Evolutionary conservation across 805 yeast species (phyloP).

Genomic region (Torulaspora delbrueckii): DNA sequence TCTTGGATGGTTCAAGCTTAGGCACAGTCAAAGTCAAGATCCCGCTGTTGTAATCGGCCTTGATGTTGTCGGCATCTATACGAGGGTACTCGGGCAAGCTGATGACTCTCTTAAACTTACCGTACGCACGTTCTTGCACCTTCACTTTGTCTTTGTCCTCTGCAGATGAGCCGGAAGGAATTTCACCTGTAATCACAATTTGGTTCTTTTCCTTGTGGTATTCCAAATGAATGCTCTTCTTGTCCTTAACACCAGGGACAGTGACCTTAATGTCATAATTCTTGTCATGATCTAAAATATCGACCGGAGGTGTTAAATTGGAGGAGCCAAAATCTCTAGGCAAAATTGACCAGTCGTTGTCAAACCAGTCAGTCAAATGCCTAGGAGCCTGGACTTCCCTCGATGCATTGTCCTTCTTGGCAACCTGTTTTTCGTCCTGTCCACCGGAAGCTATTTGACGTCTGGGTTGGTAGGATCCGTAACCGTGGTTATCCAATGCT

Average conservation of each 20-base stretch:
- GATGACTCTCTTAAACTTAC: slow-evolving; percentile 42
- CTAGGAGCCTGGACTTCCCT: slow-evolving; percentile 3
- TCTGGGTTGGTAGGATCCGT: slow-evolving; percentile 21
- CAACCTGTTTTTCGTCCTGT: slow-evolving; percentile 8
- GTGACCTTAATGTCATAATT: slow-evolving; percentile 41
- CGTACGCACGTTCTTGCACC: slow-evolving; percentile 36
- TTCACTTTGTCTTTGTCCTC: slow-evolving; percentile 26
- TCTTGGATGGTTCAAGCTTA: slow-evolving; percentile 32
- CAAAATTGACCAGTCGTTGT: slow-evolving; percentile 28
- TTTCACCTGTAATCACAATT: slow-evolving; percentile 42
- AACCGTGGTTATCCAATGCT: slow-evolving; percentile 31
- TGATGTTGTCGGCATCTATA: slow-evolving; percentile 42
- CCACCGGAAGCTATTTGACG: slow-evolving; percentile 15
- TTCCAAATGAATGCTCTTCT: slow-evolving; percentile 43
- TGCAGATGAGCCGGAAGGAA: slow-evolving; percentile 27
- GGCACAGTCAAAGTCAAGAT: slow-evolving; percentile 42
- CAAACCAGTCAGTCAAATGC: slow-evolving; percentile 22
- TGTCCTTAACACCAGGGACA: slow-evolving; percentile 44
- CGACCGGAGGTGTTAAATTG: slow-evolving; percentile 41
- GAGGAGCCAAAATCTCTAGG: slow-evolving; percentile 24
- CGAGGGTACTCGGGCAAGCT: slow-evolving; percentile 37
- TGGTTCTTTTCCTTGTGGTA: slow-evolving; percentile 44
- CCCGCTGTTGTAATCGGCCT: slow-evolving; percentile 45
- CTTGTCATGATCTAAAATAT: slow-evolving; percentile 42
- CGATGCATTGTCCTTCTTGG: slow-evolving; percentile 9